These are phyloP conservation scores for Mortierella sp. DNA, from an alignment of 371 early-diverging fungal genomes.

Conservation along the genomic window DNA sequence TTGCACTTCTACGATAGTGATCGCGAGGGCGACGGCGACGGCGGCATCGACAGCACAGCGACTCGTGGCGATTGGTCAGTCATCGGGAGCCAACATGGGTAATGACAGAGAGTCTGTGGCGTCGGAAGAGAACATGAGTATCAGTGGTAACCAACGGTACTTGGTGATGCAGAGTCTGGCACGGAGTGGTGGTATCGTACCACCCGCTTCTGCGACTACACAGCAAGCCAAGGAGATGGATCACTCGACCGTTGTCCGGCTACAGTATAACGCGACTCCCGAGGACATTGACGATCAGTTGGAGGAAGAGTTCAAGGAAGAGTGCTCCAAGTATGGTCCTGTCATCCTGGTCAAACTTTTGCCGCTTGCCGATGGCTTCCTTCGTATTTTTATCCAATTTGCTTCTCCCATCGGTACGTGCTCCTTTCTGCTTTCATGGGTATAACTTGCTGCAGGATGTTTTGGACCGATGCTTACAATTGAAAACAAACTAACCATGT, in stretches of 20 bases:
- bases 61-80: slow-evolving; percentile 51
- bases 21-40: slow-evolving; percentile 59
- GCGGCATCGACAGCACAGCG: slow-evolving; percentile 58
- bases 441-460: neutral
- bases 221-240: neutral
- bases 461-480: neutral
- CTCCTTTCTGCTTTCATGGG: neutral
- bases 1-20: slow-evolving; percentile 24
- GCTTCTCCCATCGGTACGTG: slow-evolving; percentile 59
- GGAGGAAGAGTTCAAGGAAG: slow-evolving; percentile 76
- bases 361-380: slow-evolving; percentile 50
- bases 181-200: slow-evolving; percentile 59
- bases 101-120: slow-evolving; percentile 64
- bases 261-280: slow-evolving; percentile 70
- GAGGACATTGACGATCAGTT: slow-evolving; percentile 79
- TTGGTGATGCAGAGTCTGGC: slow-evolving; percentile 82
- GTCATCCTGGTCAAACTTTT: slow-evolving; percentile 68
- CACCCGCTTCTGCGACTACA: slow-evolving; percentile 30
- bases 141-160: slow-evolving; percentile 71
- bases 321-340: slow-evolving; percentile 77
- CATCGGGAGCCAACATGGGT: slow-evolving; percentile 47
- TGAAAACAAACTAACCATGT: neutral
- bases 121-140: slow-evolving; percentile 76
- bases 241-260: slow-evolving; percentile 66
- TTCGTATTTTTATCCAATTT: slow-evolving; percentile 78